These are phyloP conservation scores for Corynespora cassiicola DNA, from an alignment of 2,329 filamentous ascomycete genomes.

Conservation along the genomic window DNA sequence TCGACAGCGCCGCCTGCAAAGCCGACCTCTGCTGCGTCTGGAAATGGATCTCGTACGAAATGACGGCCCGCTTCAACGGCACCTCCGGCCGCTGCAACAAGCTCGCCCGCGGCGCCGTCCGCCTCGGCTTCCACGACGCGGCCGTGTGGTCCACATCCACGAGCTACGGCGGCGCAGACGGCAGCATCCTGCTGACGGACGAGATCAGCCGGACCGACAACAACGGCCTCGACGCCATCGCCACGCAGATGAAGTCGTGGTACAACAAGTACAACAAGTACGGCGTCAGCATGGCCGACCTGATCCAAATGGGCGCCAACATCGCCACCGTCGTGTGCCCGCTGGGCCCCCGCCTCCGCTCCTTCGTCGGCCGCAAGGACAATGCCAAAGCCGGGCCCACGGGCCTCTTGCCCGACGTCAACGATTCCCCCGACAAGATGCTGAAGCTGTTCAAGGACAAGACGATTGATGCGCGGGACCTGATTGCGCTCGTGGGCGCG, in stretches of 20 bases:
- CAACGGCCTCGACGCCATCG: constrained; percentile 33
- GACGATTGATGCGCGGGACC: constrained; percentile 45
- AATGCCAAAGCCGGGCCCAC: constrained; percentile 40
- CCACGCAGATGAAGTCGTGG: constrained; percentile 36
- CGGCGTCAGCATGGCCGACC: constrained; percentile 45
- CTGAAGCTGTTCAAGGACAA: constrained; percentile 47
- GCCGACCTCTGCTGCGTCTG: constrained; percentile 43
- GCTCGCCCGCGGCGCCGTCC: constrained; percentile 38
- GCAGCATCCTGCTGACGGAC: constrained; percentile 39
- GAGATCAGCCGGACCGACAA: constrained; percentile 37
- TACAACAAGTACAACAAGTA: constrained; percentile 41
- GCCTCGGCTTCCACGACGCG: constrained; percentile 43
- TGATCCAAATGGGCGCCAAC: constrained; percentile 47
- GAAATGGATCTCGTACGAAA: constrained; percentile 43
- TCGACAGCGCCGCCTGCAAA: constrained; percentile 41
- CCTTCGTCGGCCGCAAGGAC: constrained; percentile 48
- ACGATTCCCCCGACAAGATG: constrained; percentile 39
- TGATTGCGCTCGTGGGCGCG: constrained; percentile 45
- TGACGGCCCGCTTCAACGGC: constrained; percentile 42
- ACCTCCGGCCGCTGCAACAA: constrained; percentile 41
- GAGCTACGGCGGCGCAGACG: constrained; percentile 40
- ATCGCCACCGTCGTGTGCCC: constrained; percentile 48
- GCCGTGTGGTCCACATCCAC: constrained; percentile 36
- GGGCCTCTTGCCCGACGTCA: constrained; percentile 40
- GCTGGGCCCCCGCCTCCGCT: constrained; percentile 45